phyloP scores from a whole-genome alignment of 2,329 filamentous ascomycete species.

The Falciphora oryzae region DNA sequence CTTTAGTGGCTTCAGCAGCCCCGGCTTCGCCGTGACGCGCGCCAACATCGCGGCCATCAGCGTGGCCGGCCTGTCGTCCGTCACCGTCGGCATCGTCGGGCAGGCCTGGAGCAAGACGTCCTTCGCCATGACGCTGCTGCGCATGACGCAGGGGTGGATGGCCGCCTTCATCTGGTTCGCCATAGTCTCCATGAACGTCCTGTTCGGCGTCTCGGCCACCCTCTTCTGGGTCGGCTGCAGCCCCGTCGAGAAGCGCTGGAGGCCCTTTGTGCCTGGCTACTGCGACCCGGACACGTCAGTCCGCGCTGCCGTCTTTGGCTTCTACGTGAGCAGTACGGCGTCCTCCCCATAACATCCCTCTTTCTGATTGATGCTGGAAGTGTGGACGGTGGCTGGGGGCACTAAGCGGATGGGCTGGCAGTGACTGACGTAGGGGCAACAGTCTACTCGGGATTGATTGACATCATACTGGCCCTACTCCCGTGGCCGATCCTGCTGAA shows the following conservation, averaged over 20 bases:
- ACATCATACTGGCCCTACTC: constrained; percentile 31
- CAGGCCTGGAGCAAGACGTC: constrained; percentile 34
- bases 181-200: constrained; percentile 24
- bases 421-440: neutral
- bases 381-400: neutral
- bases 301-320: constrained; percentile 4
- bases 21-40: constrained; percentile 15
- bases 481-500: constrained; percentile 30
- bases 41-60: constrained; percentile 16
- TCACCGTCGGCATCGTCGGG: constrained; percentile 25
- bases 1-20: constrained; percentile 17
- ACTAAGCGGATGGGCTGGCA: neutral
- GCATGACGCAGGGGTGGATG: constrained; percentile 23
- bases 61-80: constrained; percentile 19
- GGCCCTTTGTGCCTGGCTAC: constrained; percentile 12
- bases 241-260: constrained; percentile 16
- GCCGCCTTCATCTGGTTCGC: constrained; percentile 25
- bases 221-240: constrained; percentile 20
- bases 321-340: constrained; percentile 5
- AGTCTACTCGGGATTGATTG: constrained; percentile 25
- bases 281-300: neutral
- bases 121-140: constrained; percentile 29
- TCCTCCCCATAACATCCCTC: too few relatives aligned
- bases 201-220: constrained; percentile 17
- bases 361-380: neutral